These are phyloP conservation scores for Pilaira anomala DNA, from an alignment of 192 early-diverging fungal genomes.

Conservation along the genomic window DNA sequence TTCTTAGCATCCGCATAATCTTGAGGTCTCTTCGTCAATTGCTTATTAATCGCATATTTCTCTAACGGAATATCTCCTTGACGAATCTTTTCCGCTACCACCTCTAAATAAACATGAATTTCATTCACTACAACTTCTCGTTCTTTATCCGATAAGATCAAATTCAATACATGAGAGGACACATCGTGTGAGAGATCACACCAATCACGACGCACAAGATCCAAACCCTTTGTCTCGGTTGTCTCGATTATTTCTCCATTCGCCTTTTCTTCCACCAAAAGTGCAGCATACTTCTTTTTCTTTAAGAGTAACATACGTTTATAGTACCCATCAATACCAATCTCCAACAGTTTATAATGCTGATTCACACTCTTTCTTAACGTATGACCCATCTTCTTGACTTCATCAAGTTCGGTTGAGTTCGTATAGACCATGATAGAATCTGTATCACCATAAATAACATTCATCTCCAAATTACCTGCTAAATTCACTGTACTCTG, in stretches of 20 bases:
- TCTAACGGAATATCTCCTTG: conserved; percentile 67
- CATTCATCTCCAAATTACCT: conserved; percentile 69
- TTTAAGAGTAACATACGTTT: conserved; percentile 87
- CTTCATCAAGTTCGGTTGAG: conserved; percentile 64
- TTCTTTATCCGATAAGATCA: conserved; percentile 52
- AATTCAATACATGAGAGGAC: conserved; percentile 66
- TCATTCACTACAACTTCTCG: conserved; percentile 70
- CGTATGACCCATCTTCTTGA: conserved; percentile 74
- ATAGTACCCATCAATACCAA: conserved; percentile 95
- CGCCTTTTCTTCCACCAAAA: conserved; percentile 60
- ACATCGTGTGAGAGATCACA: conserved; percentile 90
- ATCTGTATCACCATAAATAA: conserved; percentile 99
- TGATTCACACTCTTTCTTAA: conserved; percentile 87
- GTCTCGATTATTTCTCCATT: conserved; percentile 47
- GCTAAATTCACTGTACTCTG: conserved; percentile 91
- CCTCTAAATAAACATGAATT: conserved; percentile 74
- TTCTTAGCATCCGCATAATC: conserved; percentile 82
- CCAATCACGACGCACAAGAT: conserved; percentile 97
- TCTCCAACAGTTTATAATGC: conserved; percentile 90
- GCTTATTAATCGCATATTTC: conserved; percentile 90
- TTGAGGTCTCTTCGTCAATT: conserved; percentile 87
- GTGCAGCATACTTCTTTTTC: conserved; percentile 98
- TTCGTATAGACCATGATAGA: conserved; percentile 97
- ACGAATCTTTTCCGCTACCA: conserved; percentile 69
- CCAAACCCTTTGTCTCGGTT: conserved; percentile 91